Evolutionary conservation across 1,139 yeast species (phyloP).

Genomic region (Candida freyschussii): DNA sequence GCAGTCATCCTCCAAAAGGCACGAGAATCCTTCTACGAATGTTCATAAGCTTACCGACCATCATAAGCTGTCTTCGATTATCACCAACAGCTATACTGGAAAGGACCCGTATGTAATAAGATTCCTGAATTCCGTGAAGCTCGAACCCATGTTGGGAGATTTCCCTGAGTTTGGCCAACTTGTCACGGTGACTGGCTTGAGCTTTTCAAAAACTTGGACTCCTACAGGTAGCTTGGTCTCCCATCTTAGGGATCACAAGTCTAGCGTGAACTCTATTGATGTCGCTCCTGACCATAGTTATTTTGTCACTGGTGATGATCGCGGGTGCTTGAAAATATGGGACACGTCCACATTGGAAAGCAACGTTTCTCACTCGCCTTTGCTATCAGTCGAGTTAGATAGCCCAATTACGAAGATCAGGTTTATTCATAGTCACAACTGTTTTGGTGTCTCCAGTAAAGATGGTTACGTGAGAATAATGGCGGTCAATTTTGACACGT

Average conservation of each 20-base stretch:
- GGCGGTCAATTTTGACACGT: slow-evolving; percentile 45
- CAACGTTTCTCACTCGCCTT: slow-evolving; percentile 58
- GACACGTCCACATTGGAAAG: slow-evolving; percentile 62
- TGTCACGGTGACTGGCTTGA: slow-evolving; percentile 16
- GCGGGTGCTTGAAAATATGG: slow-evolving; percentile 76
- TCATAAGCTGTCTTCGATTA: slow-evolving; percentile 18
- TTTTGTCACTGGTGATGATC: slow-evolving; percentile 74
- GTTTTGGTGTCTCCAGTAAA: slow-evolving; percentile 61
- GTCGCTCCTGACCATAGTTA: slow-evolving; percentile 60
- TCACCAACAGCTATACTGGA: slow-evolving; percentile 59
- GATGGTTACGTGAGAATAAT: slow-evolving; percentile 61
- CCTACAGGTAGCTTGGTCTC: slow-evolving; percentile 55
- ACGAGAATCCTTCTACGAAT: slow-evolving; percentile 13
- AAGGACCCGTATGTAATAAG: slow-evolving; percentile 57
- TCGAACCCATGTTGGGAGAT: slow-evolving; percentile 54
- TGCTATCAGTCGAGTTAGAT: slow-evolving; percentile 43
- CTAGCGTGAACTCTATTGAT: slow-evolving; percentile 50
- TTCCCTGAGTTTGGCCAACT: slow-evolving; percentile 66
- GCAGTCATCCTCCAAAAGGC: slow-evolving; percentile 28
- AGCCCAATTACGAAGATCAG: slow-evolving; percentile 43
- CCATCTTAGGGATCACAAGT: slow-evolving; percentile 50
- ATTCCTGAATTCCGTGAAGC: slow-evolving; percentile 47
- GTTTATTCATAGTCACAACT: slow-evolving; percentile 57
- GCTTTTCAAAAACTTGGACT: slow-evolving; percentile 25
- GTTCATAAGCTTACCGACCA: slow-evolving; percentile 12